A percentile compares a stretch with the other conserved stretches of the same genome.
These are phyloP conservation scores for Wilhelminamyces savonicus DNA, from an alignment of 805 yeast genomes.

Conservation along the genomic window DNA sequence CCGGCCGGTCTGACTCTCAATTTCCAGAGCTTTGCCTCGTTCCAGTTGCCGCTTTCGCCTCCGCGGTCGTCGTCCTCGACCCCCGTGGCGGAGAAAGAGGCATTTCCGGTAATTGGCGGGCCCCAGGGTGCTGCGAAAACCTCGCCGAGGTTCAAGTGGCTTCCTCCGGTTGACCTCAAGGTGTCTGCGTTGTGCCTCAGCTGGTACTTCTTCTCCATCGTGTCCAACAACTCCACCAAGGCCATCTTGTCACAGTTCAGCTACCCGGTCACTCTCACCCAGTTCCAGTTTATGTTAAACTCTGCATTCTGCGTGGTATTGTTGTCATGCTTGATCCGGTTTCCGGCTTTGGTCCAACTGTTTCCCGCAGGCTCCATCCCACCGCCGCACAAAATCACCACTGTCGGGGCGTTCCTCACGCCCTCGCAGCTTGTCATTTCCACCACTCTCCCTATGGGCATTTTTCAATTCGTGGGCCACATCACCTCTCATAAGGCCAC, in stretches of 20 bases:
- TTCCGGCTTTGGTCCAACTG: constrained; percentile 13
- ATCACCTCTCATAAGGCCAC: constrained; percentile 91
- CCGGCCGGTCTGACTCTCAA: too few relatives aligned
- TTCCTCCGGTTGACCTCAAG: constrained; percentile 20
- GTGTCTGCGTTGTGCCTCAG: constrained; percentile 45
- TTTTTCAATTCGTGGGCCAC: constrained; percentile 90
- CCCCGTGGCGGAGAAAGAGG: constrained; percentile 18
- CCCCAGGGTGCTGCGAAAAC: too few relatives aligned
- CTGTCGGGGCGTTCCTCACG: constrained; percentile 35
- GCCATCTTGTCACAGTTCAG: constrained; percentile 61
- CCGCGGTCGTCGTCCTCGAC: constrained; percentile 27
- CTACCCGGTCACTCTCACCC: constrained; percentile 85
- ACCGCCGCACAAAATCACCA: constrained; percentile 17
- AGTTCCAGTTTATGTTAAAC: constrained; percentile 77
- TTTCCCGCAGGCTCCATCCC: constrained; percentile 13
- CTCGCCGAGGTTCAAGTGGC: constrained; percentile 11
- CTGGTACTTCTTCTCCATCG: constrained; percentile 80
- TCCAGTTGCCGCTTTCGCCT: constrained; percentile 25
- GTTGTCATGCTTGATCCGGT: constrained; percentile 25
- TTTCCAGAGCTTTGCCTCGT: constrained; percentile 6
- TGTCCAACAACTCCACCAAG: constrained; percentile 79
- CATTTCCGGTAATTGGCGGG: too few relatives aligned
- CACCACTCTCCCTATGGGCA: constrained; percentile 89
- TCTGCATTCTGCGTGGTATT: constrained; percentile 51
- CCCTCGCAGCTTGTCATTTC: constrained; percentile 49